These are phyloP conservation scores for Hortaea sp. DNA, from an alignment of 2,329 filamentous ascomycete genomes.

Conservation along the genomic window DNA sequence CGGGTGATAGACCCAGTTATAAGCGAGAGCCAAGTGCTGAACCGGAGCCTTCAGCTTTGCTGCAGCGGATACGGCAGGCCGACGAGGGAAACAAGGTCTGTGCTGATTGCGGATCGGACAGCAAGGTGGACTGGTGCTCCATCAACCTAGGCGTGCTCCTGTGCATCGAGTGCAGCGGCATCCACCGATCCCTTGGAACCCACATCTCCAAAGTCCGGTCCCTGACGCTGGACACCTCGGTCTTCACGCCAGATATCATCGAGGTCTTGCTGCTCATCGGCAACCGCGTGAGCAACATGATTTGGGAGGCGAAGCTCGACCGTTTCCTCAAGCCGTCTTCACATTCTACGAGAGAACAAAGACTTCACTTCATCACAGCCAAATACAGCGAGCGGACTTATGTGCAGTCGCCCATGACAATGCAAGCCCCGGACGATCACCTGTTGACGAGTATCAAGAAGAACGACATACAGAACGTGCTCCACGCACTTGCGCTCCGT, in stretches of 20 bases:
- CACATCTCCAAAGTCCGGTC: constrained; percentile 97
- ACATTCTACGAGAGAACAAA: constrained; percentile 75
- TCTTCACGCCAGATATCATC: constrained; percentile 93
- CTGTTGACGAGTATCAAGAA: constrained; percentile 88
- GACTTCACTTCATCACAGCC: constrained; percentile 85
- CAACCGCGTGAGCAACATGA: constrained; percentile 89
- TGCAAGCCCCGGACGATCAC: constrained; percentile 74
- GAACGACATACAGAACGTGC: constrained; percentile 87
- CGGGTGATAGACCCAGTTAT: constrained; percentile 73
- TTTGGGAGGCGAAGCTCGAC: constrained; percentile 86
- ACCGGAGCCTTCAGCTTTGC: constrained; percentile 65
- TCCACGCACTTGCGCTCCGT: constrained; percentile 77
- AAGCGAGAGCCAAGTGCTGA: constrained; percentile 63
- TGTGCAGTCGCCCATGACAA: constrained; percentile 57
- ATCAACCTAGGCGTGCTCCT: constrained; percentile 95
- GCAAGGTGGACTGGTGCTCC: constrained; percentile 97
- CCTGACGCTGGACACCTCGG: constrained; percentile 87
- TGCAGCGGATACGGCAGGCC: constrained; percentile 77
- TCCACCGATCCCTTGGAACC: constrained; percentile 89
- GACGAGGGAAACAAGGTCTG: constrained; percentile 92
- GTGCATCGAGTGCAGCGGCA: constrained; percentile 96
- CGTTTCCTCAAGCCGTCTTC: constrained; percentile 60
- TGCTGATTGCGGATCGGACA: constrained; percentile 82
- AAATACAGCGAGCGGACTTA: constrained; percentile 85
- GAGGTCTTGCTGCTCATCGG: constrained; percentile 85